Evolutionary conservation across 495 filamentous ascomycete genomes (phyloP), one percentile per base, ranked within the genome.

Genomic region (Aspergillus homomorphus): DNA sequence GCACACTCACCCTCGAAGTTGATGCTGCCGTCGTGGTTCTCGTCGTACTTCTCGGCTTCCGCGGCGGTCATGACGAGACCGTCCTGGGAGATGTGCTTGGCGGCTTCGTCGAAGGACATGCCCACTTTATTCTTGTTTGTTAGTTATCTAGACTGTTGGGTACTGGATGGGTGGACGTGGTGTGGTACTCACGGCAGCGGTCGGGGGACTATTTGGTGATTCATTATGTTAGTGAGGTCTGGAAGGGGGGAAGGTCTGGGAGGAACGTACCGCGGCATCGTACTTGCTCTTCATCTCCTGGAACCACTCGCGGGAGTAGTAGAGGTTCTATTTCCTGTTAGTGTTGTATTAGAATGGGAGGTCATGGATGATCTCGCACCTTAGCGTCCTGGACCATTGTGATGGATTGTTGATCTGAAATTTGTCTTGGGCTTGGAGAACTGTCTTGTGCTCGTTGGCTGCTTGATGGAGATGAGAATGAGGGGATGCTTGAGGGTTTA

Each of bases 21-120:
- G 23, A 51, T 51, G 48, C 28, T 51, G 23, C 28, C 48, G 24
- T 51, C 48, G 48, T 51, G 23, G 48, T 51, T 51, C 23, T 51
- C 48, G 24, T 51, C 48, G 24, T 30, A 51, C 14, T 18, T 16
- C 48, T 26, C 19, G 4, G 30, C 48, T 3, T 51, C 48, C 1
- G 30, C 48, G 14, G 15, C 16, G 48, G 48, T 28, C 23, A 51
- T 51, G 23, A 6, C 3, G 10, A 24, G 48, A 18, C 48, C 48
- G 23, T 24, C 28, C 48, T 16, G 3, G 48, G 9, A 18, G 48
- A 51, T 28, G 24, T 30, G 48, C 15, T 23, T 28, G 15, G 28
- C n/a, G 24, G 48, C 48, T 2, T 51, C 24, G 12, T 30, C 48
- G 24, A 51, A 30, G 48, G 48, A 18, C 21, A 51, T 24, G 48